Base-by-base conservation (phyloP, 768 basidiomycete species). In the Leccinellum luteum region DNA sequence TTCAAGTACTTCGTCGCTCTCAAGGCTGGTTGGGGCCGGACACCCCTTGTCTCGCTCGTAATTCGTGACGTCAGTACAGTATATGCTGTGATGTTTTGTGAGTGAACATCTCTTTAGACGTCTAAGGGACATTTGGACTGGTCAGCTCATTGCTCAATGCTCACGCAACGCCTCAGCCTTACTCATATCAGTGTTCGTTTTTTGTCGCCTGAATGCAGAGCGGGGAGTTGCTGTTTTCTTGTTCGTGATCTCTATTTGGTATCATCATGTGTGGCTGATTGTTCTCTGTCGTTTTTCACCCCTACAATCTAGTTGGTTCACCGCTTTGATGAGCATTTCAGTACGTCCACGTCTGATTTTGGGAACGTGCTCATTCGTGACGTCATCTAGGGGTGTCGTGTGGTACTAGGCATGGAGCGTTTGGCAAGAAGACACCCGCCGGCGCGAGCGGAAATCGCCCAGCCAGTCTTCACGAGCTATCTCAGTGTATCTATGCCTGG, bases 381-480 rank as follows among this genome's bases (percentile, higher is more conserved):
- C 25, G 3, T 41, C 28, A 1, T 34, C 27, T 32, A 70, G 69
- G 71, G 66, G 4, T 70, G 71, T 55, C 56, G 47, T n/a, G 48
- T 69, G 54, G 59, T 73, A 44, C 25, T 65, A 3, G 63, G 59
- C 38, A 69, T 65, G 64, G 66, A 66, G 28, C 51, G 59, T n/a
- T 60, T 72, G 13, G 55, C 61, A 28, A 56, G 55, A 38, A 48
- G 9, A 30, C 28, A 54, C 25, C 27, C 17, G 17, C n/a, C 9
- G 2, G 19, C 41, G 41, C 7, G 31, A 5, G 14, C 5, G 7
- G 47, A 45, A 21, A 10, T 14, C 28, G 8, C 48, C 2, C 47
- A 27, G 9, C 6, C 17, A 13, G 14, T 55, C 32, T 35, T 68
- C 14, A 63, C 66, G 4, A 68, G 56, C 21, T 6, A 50, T 25